phyloP scores from a whole-genome alignment of 208 protist genomes.

The Wallacemonas sp. region DNA sequence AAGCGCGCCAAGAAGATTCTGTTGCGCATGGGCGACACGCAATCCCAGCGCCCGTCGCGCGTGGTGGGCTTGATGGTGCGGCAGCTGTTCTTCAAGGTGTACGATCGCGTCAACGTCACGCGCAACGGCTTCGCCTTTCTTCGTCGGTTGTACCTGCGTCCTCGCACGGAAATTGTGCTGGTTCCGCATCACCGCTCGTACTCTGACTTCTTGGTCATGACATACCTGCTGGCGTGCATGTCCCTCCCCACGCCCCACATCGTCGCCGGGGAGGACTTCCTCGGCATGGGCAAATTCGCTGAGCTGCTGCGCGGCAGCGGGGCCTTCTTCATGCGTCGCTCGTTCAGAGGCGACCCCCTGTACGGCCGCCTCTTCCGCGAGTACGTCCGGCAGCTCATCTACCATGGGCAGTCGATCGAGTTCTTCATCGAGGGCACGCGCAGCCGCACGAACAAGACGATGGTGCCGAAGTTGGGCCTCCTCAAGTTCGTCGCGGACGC shows the following conservation, averaged over 20 bases:
- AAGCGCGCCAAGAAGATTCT: slow-evolving; percentile 64
- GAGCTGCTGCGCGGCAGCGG: slow-evolving; percentile 85
- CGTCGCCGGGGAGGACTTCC: slow-evolving; percentile 87
- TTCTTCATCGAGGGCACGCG: slow-evolving; percentile 92
- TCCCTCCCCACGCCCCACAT: slow-evolving; percentile 76
- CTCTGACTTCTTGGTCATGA: slow-evolving; percentile 89
- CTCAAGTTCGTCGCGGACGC: slow-evolving; percentile 87
- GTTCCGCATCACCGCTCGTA: slow-evolving; percentile 86
- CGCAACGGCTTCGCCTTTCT: slow-evolving; percentile 42
- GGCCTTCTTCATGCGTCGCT: slow-evolving; percentile 91
- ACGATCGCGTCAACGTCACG: slow-evolving; percentile 69
- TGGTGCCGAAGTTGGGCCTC: slow-evolving; percentile 88
- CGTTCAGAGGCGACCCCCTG: slow-evolving; percentile 77
- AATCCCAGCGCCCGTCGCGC: slow-evolving; percentile 41
- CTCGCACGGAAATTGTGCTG: slow-evolving; percentile 63
- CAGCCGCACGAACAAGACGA: slow-evolving; percentile 86
- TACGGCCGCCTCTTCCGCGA: slow-evolving; percentile 82
- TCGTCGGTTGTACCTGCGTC: slow-evolving; percentile 40
- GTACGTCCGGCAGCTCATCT: slow-evolving; percentile 81
- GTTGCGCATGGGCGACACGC: slow-evolving; percentile 69
- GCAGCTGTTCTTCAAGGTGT: slow-evolving; percentile 61
- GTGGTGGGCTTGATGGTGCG: slow-evolving; percentile 57
- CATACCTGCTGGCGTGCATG: slow-evolving; percentile 75
- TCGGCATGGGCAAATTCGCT: slow-evolving; percentile 65
- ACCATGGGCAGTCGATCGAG: slow-evolving; percentile 56